Base-by-base conservation (phyloP, 345 rosid genomes). In the Rhodomyrtus tomentosa region DNA sequence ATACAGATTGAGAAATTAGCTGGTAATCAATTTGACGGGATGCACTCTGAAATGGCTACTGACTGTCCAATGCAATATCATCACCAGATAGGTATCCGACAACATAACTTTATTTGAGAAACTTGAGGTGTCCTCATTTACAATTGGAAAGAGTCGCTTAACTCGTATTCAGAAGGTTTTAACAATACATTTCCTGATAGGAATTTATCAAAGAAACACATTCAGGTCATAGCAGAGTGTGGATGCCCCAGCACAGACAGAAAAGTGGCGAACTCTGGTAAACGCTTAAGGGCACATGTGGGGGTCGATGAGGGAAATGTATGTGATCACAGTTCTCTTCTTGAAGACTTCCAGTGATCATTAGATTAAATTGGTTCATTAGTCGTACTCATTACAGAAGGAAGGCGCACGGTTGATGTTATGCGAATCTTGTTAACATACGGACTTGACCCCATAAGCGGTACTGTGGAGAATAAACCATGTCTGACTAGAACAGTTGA, bases 171-270 rank as follows among this genome's bases (percentile, higher is more conserved):
- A 82, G 38, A 54, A 29, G 22, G 55, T 50, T 68, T 32, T 9
- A 5, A 16, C 68, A 82, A 74, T 25, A 48, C 32, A 6, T 88
- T 29, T 82, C 80, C 48, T 87, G 82, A 36, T 90, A 95, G 99
- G 90, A 84, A 81, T 82, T 87, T 96, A 42, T 93, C 98, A 48
- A 94, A 90, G 90, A 92, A 94, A 87, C 92, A 96, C 85, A 93
- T 96, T 86, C 88, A 89, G 84, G 89, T 91, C 83, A 86, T 96
- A 79, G 90, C 87, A 76, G 91, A 92, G 86, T 92, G 91, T 72
- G 98, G 98, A 84, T 96, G 99, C 90, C 98, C 99, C n/a, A 93
- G 92, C 90, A 86, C 86, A 53, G 99, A 96, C 82, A 92, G 98
- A 87, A 94, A 96, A 91, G 98, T 96, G 15, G 97, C 93, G 82